Base-by-base conservation (phyloP, 768 basidiomycete genomes). In the Lepiota brunneoincarnata region DNA sequence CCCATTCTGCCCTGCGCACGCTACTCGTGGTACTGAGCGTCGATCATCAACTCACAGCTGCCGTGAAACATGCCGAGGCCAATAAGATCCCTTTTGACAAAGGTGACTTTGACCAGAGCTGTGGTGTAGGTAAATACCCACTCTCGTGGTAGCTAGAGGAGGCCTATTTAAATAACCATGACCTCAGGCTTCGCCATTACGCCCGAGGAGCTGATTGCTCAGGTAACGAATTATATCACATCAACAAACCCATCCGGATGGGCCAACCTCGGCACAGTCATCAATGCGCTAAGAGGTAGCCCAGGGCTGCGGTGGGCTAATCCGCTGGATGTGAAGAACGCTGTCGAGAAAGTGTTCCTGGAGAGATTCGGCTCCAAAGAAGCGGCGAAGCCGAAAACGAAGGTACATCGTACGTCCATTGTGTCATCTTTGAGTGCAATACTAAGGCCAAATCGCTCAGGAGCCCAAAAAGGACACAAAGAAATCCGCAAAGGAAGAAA, bases 271-370 rank as follows among this genome's bases (percentile, higher is more conserved):
- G 87, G 90, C 35, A 70, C 82, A 21, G 78, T 77, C 11, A 81
- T 91, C 57, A 80, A 81, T 18, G 79, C 76, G 0, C 73, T 91
- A 37, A 91, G 86, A 69, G 72, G 64, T 40, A 75, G 75, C 3
- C 77, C 86, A 12, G 77, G 77, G 34, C 68, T 94, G 35, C 83
- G 88, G 48, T 96, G 93, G 92, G 93, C 89, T 5, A 84, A 74
- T 59, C 82, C 91, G 0, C 76, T 95, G 4, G 92, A 94, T 38
- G 75, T 94, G 38, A 96, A 97, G 75, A 88, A 82, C 47, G 75
- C 86, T 0, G 84, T 87, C 1, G 93, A 96, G 66, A 75, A 76
- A 24, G 79, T 78, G 3, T 92, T 92, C 59, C 67, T 69, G 1
- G 78, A 81, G 43, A 75, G 68, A 31, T 93, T 93, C 67, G 93